Conservation (phyloP, 192 early-diverging fungal species). For the Paraglomus occultum region DNA sequence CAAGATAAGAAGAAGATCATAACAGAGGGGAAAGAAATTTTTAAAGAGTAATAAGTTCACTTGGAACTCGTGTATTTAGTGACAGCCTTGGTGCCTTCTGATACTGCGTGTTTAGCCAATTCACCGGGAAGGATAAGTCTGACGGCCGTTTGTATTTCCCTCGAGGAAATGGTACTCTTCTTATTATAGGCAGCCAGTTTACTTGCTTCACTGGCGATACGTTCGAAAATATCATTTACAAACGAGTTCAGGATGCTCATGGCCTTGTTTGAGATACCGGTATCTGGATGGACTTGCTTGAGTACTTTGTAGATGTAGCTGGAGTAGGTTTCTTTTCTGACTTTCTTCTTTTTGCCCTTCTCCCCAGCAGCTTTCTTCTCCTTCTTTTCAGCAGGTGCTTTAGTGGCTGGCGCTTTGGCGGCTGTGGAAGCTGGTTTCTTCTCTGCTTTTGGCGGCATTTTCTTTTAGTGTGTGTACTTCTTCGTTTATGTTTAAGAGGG, state of each 20-base stretch:
- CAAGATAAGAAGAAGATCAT: background rate
- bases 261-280: conserved; percentile 96
- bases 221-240: conserved; percentile 97
- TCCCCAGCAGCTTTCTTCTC: conserved; percentile 61
- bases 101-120: conserved; percentile 95
- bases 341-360: conserved; percentile 60
- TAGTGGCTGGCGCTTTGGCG: conserved; percentile 65
- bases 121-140: conserved; percentile 74
- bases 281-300: conserved; percentile 97
- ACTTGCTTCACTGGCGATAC: conserved; percentile 81
- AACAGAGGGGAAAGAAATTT: background rate
- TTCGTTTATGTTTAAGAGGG: too few species aligned
- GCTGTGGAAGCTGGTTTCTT: conserved; percentile 45
- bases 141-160: conserved; percentile 89
- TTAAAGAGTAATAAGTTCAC: conserved; percentile 36
- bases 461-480: background rate
- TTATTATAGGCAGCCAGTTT: conserved; percentile 94
- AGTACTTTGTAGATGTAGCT: conserved; percentile 98
- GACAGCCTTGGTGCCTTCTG: conserved; percentile 97
- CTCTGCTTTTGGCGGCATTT: conserved; percentile 46
- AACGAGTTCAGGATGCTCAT: conserved; percentile 95
- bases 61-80: conserved; percentile 92
- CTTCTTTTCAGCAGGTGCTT: conserved; percentile 43
- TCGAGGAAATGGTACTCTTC: conserved; percentile 91
- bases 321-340: conserved; percentile 86